Evolutionary conservation across 352 stramenopile genomes (phyloP).

Genomic region (Globisporangium paroecandrum): DNA sequence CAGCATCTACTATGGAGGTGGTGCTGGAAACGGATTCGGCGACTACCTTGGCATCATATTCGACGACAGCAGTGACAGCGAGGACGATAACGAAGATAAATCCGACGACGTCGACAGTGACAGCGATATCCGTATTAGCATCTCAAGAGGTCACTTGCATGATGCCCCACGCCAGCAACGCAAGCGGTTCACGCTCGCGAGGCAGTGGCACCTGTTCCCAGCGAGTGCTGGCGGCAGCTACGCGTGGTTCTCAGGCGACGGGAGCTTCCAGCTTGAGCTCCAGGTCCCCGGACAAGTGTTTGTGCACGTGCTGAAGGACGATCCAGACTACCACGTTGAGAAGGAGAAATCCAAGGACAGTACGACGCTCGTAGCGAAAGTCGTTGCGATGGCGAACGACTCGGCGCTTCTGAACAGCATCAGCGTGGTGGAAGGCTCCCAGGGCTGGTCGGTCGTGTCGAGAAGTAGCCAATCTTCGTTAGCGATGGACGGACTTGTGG

Average conservation of each 20-base stretch:
- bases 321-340: slow-evolving; percentile 5
- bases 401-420: slow-evolving; percentile 4
- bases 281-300: neutral
- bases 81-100: neutral
- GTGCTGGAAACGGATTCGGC: neutral
- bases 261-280: neutral
- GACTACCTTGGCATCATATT: neutral
- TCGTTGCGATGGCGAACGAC: slow-evolving; percentile 9
- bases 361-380: neutral
- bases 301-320: slow-evolving; percentile 5
- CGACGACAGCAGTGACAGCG: slow-evolving; percentile 1
- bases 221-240: neutral
- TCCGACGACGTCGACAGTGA: neutral
- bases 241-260: neutral
- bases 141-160: neutral
- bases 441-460: slow-evolving; percentile 1
- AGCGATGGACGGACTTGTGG: neutral
- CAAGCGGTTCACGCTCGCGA: slow-evolving; percentile 1
- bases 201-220: slow-evolving; percentile 6
- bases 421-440: neutral
- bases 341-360: neutral
- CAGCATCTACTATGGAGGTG: neutral
- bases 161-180: neutral
- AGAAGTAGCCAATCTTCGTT: neutral
- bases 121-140: neutral